These are phyloP conservation scores for Irpex sp. DNA, from an alignment of 1,284 basidiomycete species.

Conservation along the genomic window DNA sequence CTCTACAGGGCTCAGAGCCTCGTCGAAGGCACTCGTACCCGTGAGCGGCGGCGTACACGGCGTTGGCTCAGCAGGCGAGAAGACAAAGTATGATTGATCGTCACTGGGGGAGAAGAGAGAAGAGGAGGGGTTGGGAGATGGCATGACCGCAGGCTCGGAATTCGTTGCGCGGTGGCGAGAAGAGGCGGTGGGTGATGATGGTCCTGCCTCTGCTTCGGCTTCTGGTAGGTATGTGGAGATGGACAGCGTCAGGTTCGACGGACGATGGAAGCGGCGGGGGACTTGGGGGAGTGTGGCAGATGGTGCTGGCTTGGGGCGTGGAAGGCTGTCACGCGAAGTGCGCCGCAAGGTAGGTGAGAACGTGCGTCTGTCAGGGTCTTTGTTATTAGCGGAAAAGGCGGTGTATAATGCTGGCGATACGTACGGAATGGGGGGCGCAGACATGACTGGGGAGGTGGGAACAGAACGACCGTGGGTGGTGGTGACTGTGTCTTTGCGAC, in stretches of 20 bases:
- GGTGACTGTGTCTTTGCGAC: constrained; percentile 31
- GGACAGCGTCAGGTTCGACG: constrained; percentile 19
- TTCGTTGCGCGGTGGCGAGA: constrained; percentile 18
- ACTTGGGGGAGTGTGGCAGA: constrained; percentile 37
- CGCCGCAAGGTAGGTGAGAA: constrained; percentile 21
- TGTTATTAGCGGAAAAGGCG: background rate
- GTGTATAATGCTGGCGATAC: constrained; percentile 4
- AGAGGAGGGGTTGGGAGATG: constrained; percentile 19
- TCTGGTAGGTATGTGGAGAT: constrained; percentile 18
- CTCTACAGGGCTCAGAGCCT: constrained; percentile 13
- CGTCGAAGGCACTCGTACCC: constrained; percentile 22
- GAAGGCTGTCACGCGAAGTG: constrained; percentile 42
- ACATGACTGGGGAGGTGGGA: constrained; percentile 16
- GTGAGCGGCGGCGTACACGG: constrained; percentile 5
- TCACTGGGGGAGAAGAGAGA: constrained; percentile 14
- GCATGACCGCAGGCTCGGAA: constrained; percentile 32
- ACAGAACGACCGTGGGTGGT: constrained; percentile 20
- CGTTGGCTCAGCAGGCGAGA: constrained; percentile 15
- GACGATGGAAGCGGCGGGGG: constrained; percentile 23
- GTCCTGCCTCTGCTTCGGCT: background rate
- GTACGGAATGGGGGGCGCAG: constrained; percentile 17
- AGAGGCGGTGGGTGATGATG: constrained; percentile 6
- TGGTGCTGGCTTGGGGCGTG: constrained; percentile 58
- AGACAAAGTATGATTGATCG: constrained; percentile 17
- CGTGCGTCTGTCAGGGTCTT: constrained; percentile 2